A percentile compares a stretch with the other conserved stretches of the same genome.
These are phyloP conservation scores for Cyclostephanos tholiformis DNA, from an alignment of 108 stramenopile species.

Conservation along the genomic window DNA sequence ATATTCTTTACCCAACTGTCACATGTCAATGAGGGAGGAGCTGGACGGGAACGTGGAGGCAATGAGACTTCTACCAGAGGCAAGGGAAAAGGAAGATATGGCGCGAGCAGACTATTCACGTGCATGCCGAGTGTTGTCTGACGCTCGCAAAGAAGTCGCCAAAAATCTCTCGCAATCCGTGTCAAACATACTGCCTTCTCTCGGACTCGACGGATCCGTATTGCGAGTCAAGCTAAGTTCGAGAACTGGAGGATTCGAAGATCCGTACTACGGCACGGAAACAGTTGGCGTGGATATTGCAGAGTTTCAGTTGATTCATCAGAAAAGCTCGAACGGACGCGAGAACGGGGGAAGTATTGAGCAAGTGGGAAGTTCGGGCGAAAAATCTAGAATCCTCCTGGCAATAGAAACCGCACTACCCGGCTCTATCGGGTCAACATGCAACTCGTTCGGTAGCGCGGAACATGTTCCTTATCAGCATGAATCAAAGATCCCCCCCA, in stretches of 20 bases:
- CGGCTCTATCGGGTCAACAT: conserved; percentile 68
- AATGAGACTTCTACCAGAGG: conserved; percentile 55
- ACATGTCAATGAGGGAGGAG: conserved; percentile 63
- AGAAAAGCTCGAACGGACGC: conserved; percentile 17
- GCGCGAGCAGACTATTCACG: conserved; percentile 51
- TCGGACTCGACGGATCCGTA: conserved; percentile 71
- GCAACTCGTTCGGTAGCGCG: conserved; percentile 25
- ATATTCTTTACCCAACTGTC: conserved; percentile 63
- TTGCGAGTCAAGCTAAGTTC: conserved; percentile 54
- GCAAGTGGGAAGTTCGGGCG: conserved; percentile 72
- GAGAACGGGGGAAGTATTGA: conserved; percentile 64
- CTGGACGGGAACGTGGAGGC: conserved; percentile 76
- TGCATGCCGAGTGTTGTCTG: conserved; percentile 52
- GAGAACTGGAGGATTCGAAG: conserved; percentile 39
- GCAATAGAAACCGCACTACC: conserved; percentile 81
- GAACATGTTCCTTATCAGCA: conserved; percentile 8
- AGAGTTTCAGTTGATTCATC: conserved; percentile 65
- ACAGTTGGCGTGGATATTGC: conserved; percentile 53
- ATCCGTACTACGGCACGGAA: conserved; percentile 43
- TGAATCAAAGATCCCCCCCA: conserved; percentile 36
- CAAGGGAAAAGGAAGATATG: conserved; percentile 53
- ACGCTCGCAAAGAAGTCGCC: conserved; percentile 52
- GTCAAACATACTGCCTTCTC: conserved; percentile 55
- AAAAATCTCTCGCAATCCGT: conserved; percentile 56
- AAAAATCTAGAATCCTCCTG: conserved; percentile 76